A percentile compares a stretch with the other conserved stretches of the same genome.
Conservation (phyloP, 2,329 filamentous ascomycete genomes). For the Aspergillus candidus region DNA sequence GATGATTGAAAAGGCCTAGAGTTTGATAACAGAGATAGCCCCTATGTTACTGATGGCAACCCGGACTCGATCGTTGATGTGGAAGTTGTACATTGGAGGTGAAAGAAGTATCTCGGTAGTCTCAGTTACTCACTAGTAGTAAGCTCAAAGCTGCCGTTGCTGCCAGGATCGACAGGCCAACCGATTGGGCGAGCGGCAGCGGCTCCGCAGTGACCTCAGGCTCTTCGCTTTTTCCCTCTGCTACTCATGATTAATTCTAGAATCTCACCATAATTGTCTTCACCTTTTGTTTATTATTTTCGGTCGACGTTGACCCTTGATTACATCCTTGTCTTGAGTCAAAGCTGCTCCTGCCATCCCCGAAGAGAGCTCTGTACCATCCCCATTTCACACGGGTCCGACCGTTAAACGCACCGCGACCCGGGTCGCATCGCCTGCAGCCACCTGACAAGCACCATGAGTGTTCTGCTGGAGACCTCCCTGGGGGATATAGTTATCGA, state of each 20-base stretch:
- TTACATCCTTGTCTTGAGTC: background rate
- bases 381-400: too few species aligned
- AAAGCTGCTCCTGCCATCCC: too few species aligned
- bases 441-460: slow-evolving; percentile 54
- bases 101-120: too few species aligned
- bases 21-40: too few species aligned
- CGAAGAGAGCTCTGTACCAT: too few species aligned
- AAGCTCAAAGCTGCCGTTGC: too few species aligned
- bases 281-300: background rate
- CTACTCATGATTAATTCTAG: background rate
- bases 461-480: slow-evolving; percentile 87
- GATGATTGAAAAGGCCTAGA: too few species aligned
- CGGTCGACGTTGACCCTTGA: background rate
- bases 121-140: too few species aligned
- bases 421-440: slow-evolving; percentile 8
- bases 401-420: slow-evolving; percentile 10
- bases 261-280: background rate
- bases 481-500: slow-evolving; percentile 93
- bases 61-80: too few species aligned
- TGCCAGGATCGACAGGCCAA: background rate
- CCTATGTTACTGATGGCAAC: too few species aligned
- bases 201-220: slow-evolving; percentile 1
- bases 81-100: too few species aligned
- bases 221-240: slow-evolving; percentile 1
- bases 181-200: background rate